A percentile compares a stretch with the other conserved stretches of the same genome.
Evolutionary conservation across 2,329 filamentous ascomycete genomes (phyloP).

Genomic region (Phyllosticta citrichinensis): DNA sequence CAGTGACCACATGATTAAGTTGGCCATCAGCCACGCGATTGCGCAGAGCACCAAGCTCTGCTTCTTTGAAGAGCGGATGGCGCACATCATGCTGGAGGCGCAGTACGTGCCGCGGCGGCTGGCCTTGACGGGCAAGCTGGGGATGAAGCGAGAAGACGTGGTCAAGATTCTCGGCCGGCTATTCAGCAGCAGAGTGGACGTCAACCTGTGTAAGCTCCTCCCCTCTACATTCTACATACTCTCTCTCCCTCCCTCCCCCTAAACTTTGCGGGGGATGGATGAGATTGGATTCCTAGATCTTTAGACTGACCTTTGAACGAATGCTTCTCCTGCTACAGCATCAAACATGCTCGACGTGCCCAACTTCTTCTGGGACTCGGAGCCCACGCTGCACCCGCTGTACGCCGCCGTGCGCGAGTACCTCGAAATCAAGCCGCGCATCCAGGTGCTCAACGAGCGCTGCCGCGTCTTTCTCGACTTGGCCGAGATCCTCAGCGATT

Average conservation of each 20-base stretch:
- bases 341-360: conserved; percentile 94
- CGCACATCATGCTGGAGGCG: conserved; percentile 82
- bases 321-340: conserved; percentile 39
- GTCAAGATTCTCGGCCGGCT: conserved; percentile 82
- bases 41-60: conserved; percentile 94
- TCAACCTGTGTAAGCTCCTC: conserved; percentile 75
- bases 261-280: no score
- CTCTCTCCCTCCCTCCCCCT: neutral
- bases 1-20: conserved; percentile 96
- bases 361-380: conserved; percentile 97
- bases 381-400: conserved; percentile 87
- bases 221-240: neutral
- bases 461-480: conserved; percentile 95
- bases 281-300: no score
- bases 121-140: conserved; percentile 78
- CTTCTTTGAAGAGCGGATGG: conserved; percentile 95
- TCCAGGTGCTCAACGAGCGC: conserved; percentile 92
- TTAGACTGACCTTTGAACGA: no score
- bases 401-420: conserved; percentile 95
- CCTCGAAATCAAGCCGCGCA: conserved; percentile 90
- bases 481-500: conserved; percentile 87
- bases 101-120: conserved; percentile 85
- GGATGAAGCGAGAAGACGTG: conserved; percentile 86
- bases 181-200: conserved; percentile 90
- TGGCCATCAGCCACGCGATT: conserved; percentile 95